Evolutionary conservation across 805 yeast genomes (phyloP), one percentile per base, ranked within the genome.

Genomic region (Nakazawaea molendinolei): DNA sequence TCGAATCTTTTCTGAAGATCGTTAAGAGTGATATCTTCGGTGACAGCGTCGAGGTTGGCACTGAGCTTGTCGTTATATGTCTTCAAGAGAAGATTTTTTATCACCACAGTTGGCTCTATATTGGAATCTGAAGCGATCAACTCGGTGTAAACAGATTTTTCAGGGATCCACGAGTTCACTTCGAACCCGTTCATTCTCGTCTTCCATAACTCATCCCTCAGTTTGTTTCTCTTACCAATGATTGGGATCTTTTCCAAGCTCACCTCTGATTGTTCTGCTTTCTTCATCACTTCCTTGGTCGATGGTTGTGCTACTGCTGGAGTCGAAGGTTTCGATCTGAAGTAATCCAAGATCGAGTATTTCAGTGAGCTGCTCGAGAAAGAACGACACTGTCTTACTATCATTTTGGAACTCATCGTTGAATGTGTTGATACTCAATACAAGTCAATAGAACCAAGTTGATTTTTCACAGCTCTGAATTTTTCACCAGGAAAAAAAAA

Each of bases 1-100:
- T 53, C 45, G 48, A 80, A 77, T 48, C 85, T 60, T 39, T 56
- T 51, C n/a, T 50, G 41, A 28, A 79, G 58, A 43, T 77, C 73
- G 30, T 51, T 48, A 34, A 70, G 52, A 5, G 36, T 36, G 16
- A 20, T 23, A 17, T 25, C 36, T 23, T 19, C 23, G 17, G 12
- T 31, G 21, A 23, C 18, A 27, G 29, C 43, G 5, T 34, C 25
- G 22, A 34, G 12, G 5, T 6, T 14, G 17, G 29, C 9, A 9
- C 23, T 29, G 19, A 24, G 8, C 3, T 10, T 8, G 7, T 25
- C 14, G 23, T 36, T 23, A 38, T 44, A 44, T 8, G 48, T 29
- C 3, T 43, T 42, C 2, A 39, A 28, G 18, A 56, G 39, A 14
- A 48, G 17, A 19, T 44, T 29, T 8, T 34, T 36, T 18, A 56